Conservation (phyloP, 2,329 filamentous ascomycete genomes). For the Xylariaceae sp. region DNA sequence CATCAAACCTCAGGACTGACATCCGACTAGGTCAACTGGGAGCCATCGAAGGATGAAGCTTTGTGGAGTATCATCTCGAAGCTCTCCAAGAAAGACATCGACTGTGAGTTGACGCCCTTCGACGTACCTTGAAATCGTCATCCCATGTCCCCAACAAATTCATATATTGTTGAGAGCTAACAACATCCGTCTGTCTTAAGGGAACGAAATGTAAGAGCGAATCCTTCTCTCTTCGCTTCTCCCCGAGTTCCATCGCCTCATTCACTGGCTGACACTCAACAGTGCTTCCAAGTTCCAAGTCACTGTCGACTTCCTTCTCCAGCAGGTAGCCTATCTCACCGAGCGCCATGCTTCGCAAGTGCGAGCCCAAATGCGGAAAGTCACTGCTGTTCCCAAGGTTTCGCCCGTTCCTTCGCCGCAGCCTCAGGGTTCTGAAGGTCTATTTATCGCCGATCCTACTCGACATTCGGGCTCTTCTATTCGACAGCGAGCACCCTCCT, state of each 20-base stretch:
- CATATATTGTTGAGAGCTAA: not conserved
- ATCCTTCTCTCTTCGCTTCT: constrained; percentile 18
- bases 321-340: constrained; percentile 91
- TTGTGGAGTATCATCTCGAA: constrained; percentile 88
- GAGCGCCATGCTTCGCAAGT: constrained; percentile 88
- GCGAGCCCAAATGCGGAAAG: constrained; percentile 80
- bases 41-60: constrained; percentile 75
- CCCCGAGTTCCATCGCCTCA: not conserved
- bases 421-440: constrained; percentile 45
- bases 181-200: constrained; percentile 38
- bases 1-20: constrained; percentile 4
- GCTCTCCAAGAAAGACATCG: constrained; percentile 73
- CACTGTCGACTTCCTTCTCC: constrained; percentile 79
- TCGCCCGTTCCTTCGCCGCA: constrained; percentile 55
- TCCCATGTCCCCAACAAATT: constrained; percentile 2
- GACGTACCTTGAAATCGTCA: not conserved
- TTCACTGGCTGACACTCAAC: constrained; percentile 37
- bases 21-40: constrained; percentile 72
- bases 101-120: constrained; percentile 56
- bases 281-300: constrained; percentile 72
- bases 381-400: constrained; percentile 52
- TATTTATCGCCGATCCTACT: constrained; percentile 42
- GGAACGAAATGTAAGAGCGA: constrained; percentile 65
- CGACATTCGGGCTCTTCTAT: constrained; percentile 46
- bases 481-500: constrained; percentile 44